Evolutionary conservation across 2,329 filamentous ascomycete species (phyloP).

Genomic region (Camillea tinctor): DNA sequence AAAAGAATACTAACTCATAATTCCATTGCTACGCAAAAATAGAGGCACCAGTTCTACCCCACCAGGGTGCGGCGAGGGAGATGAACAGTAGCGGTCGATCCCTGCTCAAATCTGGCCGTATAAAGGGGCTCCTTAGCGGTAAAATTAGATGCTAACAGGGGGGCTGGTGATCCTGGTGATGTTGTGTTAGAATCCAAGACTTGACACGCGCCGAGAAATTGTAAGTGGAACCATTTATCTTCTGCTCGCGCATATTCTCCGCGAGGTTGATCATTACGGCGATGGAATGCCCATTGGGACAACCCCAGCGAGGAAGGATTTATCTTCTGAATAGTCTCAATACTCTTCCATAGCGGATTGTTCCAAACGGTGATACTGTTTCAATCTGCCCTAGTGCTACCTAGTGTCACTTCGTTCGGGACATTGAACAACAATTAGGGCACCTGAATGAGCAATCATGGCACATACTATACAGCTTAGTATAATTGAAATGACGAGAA

Average conservation of each 20-base stretch:
- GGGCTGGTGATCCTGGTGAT: not conserved
- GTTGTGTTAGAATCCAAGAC: not conserved
- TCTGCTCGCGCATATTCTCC: not conserved
- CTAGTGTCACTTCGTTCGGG: not conserved
- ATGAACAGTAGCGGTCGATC: not conserved
- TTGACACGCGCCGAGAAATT: not conserved
- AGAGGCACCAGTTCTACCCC: not conserved
- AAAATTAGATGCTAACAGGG: not conserved
- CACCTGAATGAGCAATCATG: too few species aligned
- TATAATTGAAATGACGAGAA: not conserved
- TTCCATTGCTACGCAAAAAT: not conserved
- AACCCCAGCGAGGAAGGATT: not conserved
- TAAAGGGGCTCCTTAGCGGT: not conserved
- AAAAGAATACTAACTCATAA: not conserved
- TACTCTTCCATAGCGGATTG: not conserved
- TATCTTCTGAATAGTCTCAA: not conserved
- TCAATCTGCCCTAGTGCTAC: not conserved
- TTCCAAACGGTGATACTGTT: not conserved
- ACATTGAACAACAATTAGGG: too few species aligned
- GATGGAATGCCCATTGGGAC: not conserved
- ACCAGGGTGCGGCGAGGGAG: not conserved
- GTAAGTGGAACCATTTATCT: not conserved
- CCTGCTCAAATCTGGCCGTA: conserved; percentile 1
- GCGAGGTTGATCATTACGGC: not conserved
- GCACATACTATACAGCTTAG: not conserved